Evolutionary conservation across 139 green algal species (phyloP).

Genomic region (Chlorella sorokiniana): DNA sequence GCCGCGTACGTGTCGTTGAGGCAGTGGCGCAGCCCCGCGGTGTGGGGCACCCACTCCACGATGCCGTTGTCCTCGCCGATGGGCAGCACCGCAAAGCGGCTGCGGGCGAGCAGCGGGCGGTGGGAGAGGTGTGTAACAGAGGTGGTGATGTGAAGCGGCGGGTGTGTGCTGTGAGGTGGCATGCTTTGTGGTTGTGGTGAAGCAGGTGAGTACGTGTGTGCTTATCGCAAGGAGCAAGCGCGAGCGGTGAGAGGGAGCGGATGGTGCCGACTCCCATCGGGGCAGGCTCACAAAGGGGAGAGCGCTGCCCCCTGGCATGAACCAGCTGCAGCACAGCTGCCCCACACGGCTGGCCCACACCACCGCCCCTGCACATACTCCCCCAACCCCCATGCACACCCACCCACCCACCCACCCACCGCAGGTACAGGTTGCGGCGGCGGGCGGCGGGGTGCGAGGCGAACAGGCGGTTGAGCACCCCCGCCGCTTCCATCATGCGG

Average conservation of each 20-base stretch:
- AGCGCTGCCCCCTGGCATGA: too few relatives aligned
- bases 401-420: conserved; percentile 18
- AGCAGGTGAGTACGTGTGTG: too few relatives aligned
- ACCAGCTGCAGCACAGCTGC: too few relatives aligned
- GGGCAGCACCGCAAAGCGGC: conserved; percentile 83
- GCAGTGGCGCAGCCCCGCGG: conserved; percentile 63
- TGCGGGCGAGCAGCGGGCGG: neutral
- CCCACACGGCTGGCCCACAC: too few relatives aligned
- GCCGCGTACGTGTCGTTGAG: conserved; percentile 64
- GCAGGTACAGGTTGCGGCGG: conserved; percentile 78
- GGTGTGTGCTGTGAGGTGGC: neutral
- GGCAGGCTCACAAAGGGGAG: too few relatives aligned
- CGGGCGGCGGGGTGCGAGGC: conserved; percentile 55
- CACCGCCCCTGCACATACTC: too few relatives aligned
- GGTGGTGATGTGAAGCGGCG: neutral
- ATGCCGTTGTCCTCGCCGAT: conserved; percentile 95
- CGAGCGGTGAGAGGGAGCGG: too few relatives aligned
- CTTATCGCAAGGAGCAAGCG: too few relatives aligned
- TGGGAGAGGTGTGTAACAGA: too few relatives aligned
- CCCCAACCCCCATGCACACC: too few relatives aligned
- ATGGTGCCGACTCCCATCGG: too few relatives aligned
- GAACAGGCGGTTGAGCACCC: conserved; percentile 78
- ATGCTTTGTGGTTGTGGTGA: too few relatives aligned
- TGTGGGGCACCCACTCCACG: conserved; percentile 81
- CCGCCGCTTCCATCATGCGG: conserved; percentile 91